phyloP scores from a whole-genome alignment of 2,329 filamentous ascomycete species.

The Clathrospora elynae region DNA sequence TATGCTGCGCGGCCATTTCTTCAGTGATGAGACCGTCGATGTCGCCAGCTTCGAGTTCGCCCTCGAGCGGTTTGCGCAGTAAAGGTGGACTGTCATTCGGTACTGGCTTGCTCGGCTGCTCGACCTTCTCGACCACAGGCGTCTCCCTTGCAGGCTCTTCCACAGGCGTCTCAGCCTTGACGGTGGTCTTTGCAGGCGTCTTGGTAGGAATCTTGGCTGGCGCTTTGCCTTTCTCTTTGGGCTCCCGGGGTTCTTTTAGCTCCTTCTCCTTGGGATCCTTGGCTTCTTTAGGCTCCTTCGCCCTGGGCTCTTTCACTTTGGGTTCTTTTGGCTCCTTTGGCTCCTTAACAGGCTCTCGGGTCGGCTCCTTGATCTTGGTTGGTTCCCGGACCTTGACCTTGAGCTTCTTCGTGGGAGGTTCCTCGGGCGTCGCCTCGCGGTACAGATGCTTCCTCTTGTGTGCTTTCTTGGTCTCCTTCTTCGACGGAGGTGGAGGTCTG shows the following conservation, averaged over 20 bases:
- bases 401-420: slow-evolving; percentile 38
- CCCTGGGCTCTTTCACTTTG: slow-evolving; percentile 25
- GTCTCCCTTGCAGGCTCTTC: slow-evolving; percentile 37
- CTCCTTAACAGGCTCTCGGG: slow-evolving; percentile 21
- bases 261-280: slow-evolving; percentile 29
- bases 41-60: slow-evolving; percentile 39
- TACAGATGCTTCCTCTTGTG: slow-evolving; percentile 36
- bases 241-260: slow-evolving; percentile 14
- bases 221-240: slow-evolving; percentile 32
- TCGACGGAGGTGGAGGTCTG: slow-evolving; percentile 16
- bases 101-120: slow-evolving; percentile 28
- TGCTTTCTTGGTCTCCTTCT: slow-evolving; percentile 30
- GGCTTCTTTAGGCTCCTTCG: slow-evolving; percentile 23
- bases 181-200: slow-evolving; percentile 28
- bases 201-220: slow-evolving; percentile 25
- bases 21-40: slow-evolving; percentile 44
- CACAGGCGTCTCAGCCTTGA: slow-evolving; percentile 36
- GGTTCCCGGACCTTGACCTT: slow-evolving; percentile 18
- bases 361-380: slow-evolving; percentile 14
- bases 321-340: slow-evolving; percentile 18
- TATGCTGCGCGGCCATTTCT: slow-evolving; percentile 50
- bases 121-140: slow-evolving; percentile 29
- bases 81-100: slow-evolving; percentile 38
- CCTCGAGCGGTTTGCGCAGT: slow-evolving; percentile 35
- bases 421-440: slow-evolving; percentile 35